Evolutionary conservation across 2,329 filamentous ascomycete species (phyloP), one percentile per base, ranked within the genome.

Genomic region (Claviceps capensis): DNA sequence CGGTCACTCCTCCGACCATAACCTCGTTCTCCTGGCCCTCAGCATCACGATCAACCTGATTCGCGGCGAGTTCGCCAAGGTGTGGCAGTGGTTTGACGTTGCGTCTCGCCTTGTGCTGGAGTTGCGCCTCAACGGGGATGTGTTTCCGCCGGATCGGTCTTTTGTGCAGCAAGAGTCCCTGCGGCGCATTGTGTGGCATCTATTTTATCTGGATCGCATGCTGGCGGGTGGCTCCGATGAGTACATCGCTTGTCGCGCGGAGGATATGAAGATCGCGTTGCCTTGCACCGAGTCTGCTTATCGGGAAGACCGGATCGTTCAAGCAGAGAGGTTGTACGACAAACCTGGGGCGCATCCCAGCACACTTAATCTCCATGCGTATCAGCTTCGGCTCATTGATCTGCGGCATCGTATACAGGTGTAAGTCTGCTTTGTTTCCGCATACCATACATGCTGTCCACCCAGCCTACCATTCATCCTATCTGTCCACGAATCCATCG

Each of bases 151-250:
- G 11, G 59, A 60, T 17, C 61, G 63, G 5, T 58, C 63, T 4
- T 69, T 67, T 49, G 53, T 63, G 14, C 61, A 68, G 26, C 67
- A 69, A 49, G 69, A 71, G 55, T 63, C 57, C 5, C 55, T 65
- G 14, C 61, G 68, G 23, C 63, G 69, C 7, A 60, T 68, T 22
- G 66, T 63, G 2, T 71, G 69, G 69, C 64, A 67, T 38, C 57
- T 69, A 42, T 71, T 68, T 52, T 58, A 66, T 45, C 56, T 69
- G 45, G 68, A 71, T 48, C 63, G 68, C 7, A 55, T 67, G 23
- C 60, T 70, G 11, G 67, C 69, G 1, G 67, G 64, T 2, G 68
- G 69, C 1, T 71, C 68, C 46, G 68, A 70, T 26, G 68, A 69
- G 48, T 69, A 71, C 52, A 63, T 71, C 19, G 61, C 61, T 13